These are phyloP conservation scores for Cladophialophora carrionii DNA, from an alignment of 2,329 filamentous ascomycete species.

Conservation along the genomic window DNA sequence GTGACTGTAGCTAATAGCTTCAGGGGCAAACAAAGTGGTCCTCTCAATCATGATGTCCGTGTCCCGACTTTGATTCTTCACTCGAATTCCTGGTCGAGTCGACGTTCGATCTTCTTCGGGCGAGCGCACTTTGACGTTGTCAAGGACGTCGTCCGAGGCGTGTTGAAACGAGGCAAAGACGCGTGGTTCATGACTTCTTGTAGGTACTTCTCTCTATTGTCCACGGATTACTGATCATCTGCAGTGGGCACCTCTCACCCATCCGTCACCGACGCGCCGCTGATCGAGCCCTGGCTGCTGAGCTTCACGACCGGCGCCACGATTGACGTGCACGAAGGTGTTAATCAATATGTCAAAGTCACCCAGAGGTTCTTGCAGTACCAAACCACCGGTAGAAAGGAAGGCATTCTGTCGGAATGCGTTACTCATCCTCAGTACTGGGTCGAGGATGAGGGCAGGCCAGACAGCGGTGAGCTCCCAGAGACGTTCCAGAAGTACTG, in stretches of 20 bases:
- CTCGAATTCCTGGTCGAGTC: conserved; percentile 66
- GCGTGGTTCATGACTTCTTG: conserved; percentile 59
- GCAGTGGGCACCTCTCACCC: conserved; percentile 61
- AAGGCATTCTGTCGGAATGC: conserved; percentile 56
- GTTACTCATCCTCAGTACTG: conserved; percentile 43
- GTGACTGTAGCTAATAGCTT: not conserved
- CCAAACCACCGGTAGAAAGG: conserved; percentile 48
- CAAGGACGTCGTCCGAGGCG: conserved; percentile 56
- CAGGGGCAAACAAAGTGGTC: conserved; percentile 63
- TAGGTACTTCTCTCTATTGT: conserved; percentile 7
- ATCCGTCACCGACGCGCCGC: conserved; percentile 67
- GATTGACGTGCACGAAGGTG: conserved; percentile 60
- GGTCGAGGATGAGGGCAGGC: conserved; percentile 19
- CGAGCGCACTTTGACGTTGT: conserved; percentile 68
- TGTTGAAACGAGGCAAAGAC: conserved; percentile 49
- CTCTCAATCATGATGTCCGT: conserved; percentile 61
- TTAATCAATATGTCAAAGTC: conserved; percentile 64
- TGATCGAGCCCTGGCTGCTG: conserved; percentile 65
- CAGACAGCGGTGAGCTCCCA: conserved; percentile 10
- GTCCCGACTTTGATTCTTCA: conserved; percentile 66
- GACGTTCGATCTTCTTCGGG: conserved; percentile 62
- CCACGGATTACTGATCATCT: not conserved
- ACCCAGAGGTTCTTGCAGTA: conserved; percentile 62
- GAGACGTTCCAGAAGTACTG: conserved; percentile 29
- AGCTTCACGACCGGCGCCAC: conserved; percentile 64